These are phyloP conservation scores for Sordariomycetes sp. DNA, from an alignment of 2,329 filamentous ascomycete species.

Conservation along the genomic window DNA sequence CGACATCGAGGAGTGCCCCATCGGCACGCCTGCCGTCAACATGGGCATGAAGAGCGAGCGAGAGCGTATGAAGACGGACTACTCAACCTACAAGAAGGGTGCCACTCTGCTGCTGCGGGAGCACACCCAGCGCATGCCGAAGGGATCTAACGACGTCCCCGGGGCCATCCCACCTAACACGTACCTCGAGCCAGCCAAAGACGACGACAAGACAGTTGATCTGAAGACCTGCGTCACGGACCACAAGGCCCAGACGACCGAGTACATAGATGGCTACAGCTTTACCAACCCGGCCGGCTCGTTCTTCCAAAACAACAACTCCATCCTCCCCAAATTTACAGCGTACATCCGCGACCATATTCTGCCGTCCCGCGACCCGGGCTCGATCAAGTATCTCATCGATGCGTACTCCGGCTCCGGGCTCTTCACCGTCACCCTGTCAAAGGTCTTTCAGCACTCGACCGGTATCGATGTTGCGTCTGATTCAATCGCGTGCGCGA, in stretches of 20 bases:
- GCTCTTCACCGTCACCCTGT: constrained; percentile 92
- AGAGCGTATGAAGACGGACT: constrained; percentile 62
- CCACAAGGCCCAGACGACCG: constrained; percentile 70
- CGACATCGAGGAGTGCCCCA: constrained; percentile 96
- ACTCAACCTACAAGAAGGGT: constrained; percentile 65
- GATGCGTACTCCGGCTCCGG: constrained; percentile 97
- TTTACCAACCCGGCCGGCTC: constrained; percentile 89
- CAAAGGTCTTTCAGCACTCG: constrained; percentile 71
- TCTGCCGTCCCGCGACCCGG: constrained; percentile 37
- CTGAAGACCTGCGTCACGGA: constrained; percentile 86
- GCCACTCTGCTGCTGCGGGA: constrained; percentile 87
- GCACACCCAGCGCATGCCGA: constrained; percentile 60
- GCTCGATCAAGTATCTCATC: constrained; percentile 68
- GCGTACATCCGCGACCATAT: constrained; percentile 77
- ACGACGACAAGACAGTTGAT: constrained; percentile 38
- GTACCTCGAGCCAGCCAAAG: not conserved
- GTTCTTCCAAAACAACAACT: constrained; percentile 99
- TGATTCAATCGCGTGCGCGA: constrained; percentile 69
- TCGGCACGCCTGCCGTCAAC: constrained; percentile 79
- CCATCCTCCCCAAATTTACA: constrained; percentile 81
- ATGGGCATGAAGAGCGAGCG: constrained; percentile 72
- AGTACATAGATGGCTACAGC: constrained; percentile 77
- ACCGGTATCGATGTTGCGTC: constrained; percentile 86
- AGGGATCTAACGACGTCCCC: constrained; percentile 26
- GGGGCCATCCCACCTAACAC: constrained; percentile 38